A percentile compares a stretch with the other conserved stretches of the same genome.
Conservation (phyloP, 441 rosid genomes). For the Pelargonium citronellum region DNA sequence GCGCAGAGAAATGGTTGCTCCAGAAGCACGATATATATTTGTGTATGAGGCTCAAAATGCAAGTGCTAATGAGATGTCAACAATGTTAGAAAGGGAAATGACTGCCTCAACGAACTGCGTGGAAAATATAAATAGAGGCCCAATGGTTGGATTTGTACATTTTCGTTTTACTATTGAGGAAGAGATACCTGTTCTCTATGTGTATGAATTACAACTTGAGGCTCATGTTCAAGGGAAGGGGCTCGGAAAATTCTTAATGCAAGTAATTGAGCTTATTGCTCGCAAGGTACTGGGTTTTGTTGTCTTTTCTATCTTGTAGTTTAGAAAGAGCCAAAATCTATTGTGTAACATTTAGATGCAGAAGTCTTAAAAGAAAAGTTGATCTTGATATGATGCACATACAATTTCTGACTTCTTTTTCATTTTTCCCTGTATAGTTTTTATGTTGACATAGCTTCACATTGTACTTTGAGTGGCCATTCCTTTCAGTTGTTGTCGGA, state of each 20-base stretch:
- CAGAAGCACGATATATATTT: conserved; percentile 67
- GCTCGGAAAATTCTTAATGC: conserved; percentile 77
- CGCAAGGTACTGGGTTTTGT: conserved; percentile 39
- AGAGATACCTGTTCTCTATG: conserved; percentile 70
- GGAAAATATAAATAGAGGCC: conserved; percentile 17
- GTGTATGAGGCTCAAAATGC: conserved; percentile 33
- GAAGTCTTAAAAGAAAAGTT: no score
- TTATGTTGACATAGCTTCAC: no score
- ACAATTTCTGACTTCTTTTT: no score
- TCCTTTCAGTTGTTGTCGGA: neutral
- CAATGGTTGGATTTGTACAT: conserved; percentile 66
- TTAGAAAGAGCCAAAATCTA: no score
- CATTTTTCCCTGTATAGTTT: no score
- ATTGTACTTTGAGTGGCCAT: neutral
- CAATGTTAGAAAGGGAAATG: neutral
- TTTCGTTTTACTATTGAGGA: conserved; percentile 77
- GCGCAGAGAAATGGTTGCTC: conserved; percentile 66
- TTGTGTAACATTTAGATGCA: no score
- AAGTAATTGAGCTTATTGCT: conserved; percentile 71
- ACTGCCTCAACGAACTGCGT: neutral
- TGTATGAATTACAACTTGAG: conserved; percentile 79
- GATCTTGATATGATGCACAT: no score
- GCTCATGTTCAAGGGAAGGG: conserved; percentile 64
- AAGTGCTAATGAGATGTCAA: conserved; percentile 22
- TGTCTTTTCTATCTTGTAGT: neutral